Conservation (phyloP, 306 rosid species). For the Abrus precatorius region DNA sequence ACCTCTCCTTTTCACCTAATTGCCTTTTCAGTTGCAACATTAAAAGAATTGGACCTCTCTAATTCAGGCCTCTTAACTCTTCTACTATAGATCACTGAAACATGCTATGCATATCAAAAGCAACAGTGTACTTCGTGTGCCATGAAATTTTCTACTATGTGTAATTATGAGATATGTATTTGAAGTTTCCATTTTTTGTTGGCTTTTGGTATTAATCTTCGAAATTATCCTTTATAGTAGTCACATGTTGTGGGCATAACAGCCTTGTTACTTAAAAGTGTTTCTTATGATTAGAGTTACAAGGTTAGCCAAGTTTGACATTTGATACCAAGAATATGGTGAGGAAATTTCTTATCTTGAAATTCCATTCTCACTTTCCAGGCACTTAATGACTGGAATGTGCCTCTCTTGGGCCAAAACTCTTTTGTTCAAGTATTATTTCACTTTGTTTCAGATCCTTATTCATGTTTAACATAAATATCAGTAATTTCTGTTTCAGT, state of each 20-base stretch:
- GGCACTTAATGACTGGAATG: conserved; percentile 17
- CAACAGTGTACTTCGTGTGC: conserved; percentile 5
- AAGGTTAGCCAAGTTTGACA: conserved; percentile 28
- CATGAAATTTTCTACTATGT: conserved; percentile 21
- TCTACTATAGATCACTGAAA: background rate
- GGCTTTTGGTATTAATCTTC: conserved; percentile 32
- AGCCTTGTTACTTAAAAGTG: conserved; percentile 26
- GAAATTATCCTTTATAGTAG: conserved; percentile 5
- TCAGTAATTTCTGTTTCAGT: conserved; percentile 47
- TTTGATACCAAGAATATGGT: conserved; percentile 17
- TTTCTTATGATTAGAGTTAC: conserved; percentile 5
- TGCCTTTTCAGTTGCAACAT: too few species aligned
- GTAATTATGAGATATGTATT: conserved; percentile 8
- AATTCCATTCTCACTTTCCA: conserved; percentile 7
- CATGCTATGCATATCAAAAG: background rate
- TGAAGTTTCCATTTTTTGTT: conserved; percentile 26
- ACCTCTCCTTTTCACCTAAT: too few species aligned
- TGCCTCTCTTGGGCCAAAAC: conserved; percentile 24
- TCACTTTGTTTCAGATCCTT: conserved; percentile 35
- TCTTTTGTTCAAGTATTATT: conserved; percentile 22
- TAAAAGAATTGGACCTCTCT: too few species aligned
- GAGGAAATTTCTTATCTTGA: conserved; percentile 27
- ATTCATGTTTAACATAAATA: conserved; percentile 35
- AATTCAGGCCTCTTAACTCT: too few species aligned
- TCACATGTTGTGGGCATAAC: conserved; percentile 24